phyloP scores from a whole-genome alignment of 345 rosid species.

The Brassica cretica region DNA sequence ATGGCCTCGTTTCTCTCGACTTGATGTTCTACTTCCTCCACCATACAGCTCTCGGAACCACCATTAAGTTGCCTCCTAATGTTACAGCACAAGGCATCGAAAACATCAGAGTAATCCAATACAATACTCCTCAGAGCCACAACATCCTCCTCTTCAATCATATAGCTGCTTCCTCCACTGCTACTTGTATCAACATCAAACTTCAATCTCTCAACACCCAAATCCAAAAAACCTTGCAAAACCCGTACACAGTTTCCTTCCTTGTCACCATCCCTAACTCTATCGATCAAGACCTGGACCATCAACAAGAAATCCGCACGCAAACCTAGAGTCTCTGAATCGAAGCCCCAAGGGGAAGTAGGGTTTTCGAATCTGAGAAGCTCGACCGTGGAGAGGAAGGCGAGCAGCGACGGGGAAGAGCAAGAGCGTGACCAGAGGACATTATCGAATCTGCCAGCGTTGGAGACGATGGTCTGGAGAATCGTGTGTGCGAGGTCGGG shows the following conservation, averaged over 20 bases:
- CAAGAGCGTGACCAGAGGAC: slow-evolving; percentile 79
- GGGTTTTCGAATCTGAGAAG: slow-evolving; percentile 58
- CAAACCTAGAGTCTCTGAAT: slow-evolving; percentile 57
- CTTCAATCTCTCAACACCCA: slow-evolving; percentile 70
- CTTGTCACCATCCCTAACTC: slow-evolving; percentile 39
- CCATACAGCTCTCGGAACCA: slow-evolving; percentile 49
- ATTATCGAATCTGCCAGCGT: slow-evolving; percentile 67
- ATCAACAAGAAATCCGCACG: slow-evolving; percentile 76
- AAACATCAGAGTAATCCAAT: slow-evolving; percentile 64
- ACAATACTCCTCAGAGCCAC: slow-evolving; percentile 53
- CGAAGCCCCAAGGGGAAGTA: slow-evolving; percentile 74
- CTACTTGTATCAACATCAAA: slow-evolving; percentile 44
- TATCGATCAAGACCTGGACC: slow-evolving; percentile 62
- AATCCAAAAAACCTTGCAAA: slow-evolving; percentile 59
- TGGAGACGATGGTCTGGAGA: slow-evolving; percentile 77
- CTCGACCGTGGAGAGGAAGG: slow-evolving; percentile 71
- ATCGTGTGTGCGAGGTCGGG: slow-evolving; percentile 69
- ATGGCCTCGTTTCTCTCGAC: background rate
- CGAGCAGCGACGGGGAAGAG: slow-evolving; percentile 72
- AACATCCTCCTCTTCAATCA: slow-evolving; percentile 55
- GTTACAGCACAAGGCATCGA: slow-evolving; percentile 70
- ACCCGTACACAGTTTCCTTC: slow-evolving; percentile 46
- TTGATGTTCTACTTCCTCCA: slow-evolving; percentile 27
- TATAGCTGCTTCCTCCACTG: slow-evolving; percentile 32
- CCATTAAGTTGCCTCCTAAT: slow-evolving; percentile 56